Conservation (phyloP, 179 eudicot genomes). For the Spergularia azorica region DNA sequence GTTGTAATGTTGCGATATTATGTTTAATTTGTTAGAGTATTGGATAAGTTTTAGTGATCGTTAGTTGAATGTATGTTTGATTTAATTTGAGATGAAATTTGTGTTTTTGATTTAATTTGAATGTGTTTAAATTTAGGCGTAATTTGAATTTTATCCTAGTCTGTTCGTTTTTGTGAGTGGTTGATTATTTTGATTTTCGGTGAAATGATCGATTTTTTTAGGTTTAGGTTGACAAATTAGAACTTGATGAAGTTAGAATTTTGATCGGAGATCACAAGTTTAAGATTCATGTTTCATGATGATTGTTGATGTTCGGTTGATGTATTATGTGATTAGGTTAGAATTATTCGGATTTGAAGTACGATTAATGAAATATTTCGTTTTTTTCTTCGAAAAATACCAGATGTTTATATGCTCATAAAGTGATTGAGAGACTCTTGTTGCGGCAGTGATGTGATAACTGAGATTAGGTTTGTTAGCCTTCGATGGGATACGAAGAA, state of each 20-base stretch:
- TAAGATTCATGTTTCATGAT: neutral
- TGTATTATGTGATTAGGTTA: neutral
- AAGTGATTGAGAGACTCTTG: too few species aligned
- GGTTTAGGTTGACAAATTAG: neutral
- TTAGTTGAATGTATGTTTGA: neutral
- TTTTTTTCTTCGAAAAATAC: neutral
- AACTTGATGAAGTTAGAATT: neutral
- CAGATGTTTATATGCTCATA: neutral
- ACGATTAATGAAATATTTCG: neutral
- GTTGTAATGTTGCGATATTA: neutral
- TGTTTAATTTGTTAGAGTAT: neutral
- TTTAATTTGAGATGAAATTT: constrained; percentile 1
- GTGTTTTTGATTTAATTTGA: neutral
- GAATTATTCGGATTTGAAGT: neutral
- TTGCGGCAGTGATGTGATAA: neutral
- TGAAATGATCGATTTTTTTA: neutral
- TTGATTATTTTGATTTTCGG: neutral
- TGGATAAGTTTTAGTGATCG: neutral
- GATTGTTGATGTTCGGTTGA: neutral
- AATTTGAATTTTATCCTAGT: neutral
- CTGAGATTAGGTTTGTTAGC: neutral
- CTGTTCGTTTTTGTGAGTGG: neutral
- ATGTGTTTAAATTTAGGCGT: constrained; percentile 2
- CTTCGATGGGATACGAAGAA: too few species aligned
- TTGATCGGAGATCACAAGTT: neutral